Evolutionary conservation across 495 filamentous ascomycete species (phyloP).

Genomic region (Podospora conica): DNA sequence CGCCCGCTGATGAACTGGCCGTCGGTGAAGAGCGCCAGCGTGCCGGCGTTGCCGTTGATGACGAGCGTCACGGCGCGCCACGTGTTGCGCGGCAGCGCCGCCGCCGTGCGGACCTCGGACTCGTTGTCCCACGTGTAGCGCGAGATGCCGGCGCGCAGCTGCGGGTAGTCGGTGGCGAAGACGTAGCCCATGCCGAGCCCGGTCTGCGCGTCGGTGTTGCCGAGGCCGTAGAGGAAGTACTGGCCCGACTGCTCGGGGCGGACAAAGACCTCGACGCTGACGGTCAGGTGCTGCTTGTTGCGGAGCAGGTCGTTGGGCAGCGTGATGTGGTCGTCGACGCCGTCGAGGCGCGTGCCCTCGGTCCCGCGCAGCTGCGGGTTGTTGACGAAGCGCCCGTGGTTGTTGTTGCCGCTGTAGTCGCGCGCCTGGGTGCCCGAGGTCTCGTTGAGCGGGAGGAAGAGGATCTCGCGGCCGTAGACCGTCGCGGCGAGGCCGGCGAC

Average conservation of each 20-base stretch:
- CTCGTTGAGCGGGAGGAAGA: constrained; percentile 14
- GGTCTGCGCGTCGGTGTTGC: constrained; percentile 4
- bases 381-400: constrained; percentile 9
- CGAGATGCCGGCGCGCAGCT: constrained; percentile 12
- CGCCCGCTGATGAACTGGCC: constrained; percentile 4
- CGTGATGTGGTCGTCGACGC: constrained; percentile 12
- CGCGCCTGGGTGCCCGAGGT: constrained; percentile 11
- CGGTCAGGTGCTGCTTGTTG: constrained; percentile 6
- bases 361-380: constrained; percentile 8
- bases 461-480: constrained; percentile 2
- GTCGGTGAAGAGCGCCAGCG: constrained; percentile 9
- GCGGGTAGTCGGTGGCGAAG: constrained; percentile 14
- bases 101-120: constrained; percentile 5
- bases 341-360: constrained; percentile 14
- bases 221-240: constrained; percentile 16
- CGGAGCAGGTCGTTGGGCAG: constrained; percentile 14
- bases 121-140: constrained; percentile 9
- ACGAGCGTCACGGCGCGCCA: constrained; percentile 13
- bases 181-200: constrained; percentile 14
- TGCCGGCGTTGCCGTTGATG: background rate
- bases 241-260: constrained; percentile 9
- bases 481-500: constrained; percentile 2
- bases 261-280: constrained; percentile 10
- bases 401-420: constrained; percentile 13
- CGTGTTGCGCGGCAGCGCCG: constrained; percentile 4